Conservation (phyloP, 805 yeast species). For the Metschnikowia hibisci region DNA sequence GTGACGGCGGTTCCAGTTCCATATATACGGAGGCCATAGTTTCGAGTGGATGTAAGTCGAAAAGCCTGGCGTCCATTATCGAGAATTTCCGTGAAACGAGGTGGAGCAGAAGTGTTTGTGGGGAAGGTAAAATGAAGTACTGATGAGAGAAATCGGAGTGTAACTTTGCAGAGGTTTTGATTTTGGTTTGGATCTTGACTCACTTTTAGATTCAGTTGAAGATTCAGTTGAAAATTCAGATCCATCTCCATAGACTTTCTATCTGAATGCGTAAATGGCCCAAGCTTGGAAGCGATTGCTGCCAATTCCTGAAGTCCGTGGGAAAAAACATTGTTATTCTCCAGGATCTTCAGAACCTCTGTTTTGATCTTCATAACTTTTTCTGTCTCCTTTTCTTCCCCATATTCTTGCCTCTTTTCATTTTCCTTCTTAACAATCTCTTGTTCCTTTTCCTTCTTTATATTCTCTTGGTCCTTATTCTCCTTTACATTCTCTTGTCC, state of each 20-base stretch:
- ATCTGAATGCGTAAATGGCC: neutral
- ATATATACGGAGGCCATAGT: constrained; percentile 26
- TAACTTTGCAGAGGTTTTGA: constrained; percentile 18
- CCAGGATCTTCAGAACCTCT: neutral
- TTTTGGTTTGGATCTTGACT: neutral
- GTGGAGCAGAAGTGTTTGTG: constrained; percentile 66
- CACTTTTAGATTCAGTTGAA: too few relatives aligned
- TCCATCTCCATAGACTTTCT: too few relatives aligned
- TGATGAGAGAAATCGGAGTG: constrained; percentile 50
- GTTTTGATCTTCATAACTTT: neutral
- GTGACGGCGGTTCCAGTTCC: constrained; percentile 24
- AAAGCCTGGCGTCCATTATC: constrained; percentile 76
- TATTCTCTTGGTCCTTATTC: neutral
- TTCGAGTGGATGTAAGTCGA: constrained; percentile 28
- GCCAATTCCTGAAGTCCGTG: neutral
- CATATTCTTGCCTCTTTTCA: too few relatives aligned
- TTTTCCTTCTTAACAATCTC: too few relatives aligned
- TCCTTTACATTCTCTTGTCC: neutral
- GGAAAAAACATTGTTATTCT: too few relatives aligned
- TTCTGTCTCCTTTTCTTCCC: neutral
- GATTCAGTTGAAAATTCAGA: too few relatives aligned
- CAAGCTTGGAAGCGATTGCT: constrained; percentile 1
- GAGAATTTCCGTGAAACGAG: constrained; percentile 71
- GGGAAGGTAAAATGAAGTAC: constrained; percentile 64
- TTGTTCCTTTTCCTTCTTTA: too few relatives aligned